Evolutionary conservation across 2,329 filamentous ascomycete species (phyloP), one percentile per base, ranked within the genome.

Genomic region (Aspergillus oerlinghausenensis): DNA sequence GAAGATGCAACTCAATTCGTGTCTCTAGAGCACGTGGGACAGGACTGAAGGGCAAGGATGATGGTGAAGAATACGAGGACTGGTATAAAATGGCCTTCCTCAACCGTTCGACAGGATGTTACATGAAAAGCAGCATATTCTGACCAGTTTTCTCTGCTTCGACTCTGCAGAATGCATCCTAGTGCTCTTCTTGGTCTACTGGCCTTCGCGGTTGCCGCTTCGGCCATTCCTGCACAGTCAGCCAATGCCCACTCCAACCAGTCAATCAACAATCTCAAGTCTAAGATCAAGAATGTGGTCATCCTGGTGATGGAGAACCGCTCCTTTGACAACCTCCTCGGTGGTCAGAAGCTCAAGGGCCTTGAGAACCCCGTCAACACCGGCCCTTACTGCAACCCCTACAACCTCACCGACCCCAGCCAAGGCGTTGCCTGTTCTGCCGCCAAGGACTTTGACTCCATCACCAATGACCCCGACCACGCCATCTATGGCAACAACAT

Each of bases 271-370:
- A 26, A 26, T 54, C 51, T 73, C 55, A 73, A 71, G 59, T 62
- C 57, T 49, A 69, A 72, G 52, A 72, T 74, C 58, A 72, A 74
- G 64, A 69, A 73, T 63, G 70, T 74, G 3, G 71, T 73, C 28
- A 62, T 71, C 28, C 57, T 73, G 51, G 63, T 70, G 42, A 72
- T 77, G 70, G 76, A 78, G 62, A 78, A 78, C 63, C 75, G 76
- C 52, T 78, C 77, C 0, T 64, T 78, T 25, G 77, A 79, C 62
- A 79, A 77, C 63, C 58, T 79, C 7, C 64, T 78, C 4, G 77
- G 76, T 55, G 77, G 75, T 8, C 73, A 76, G 65, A 74, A 61
- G 14, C 60, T 68, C 17, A 56, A 63, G 14, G 75, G 75, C 26
- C 60, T 78, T 2, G 73, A 77, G 45, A 78, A 78, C 61, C 73